Base-by-base conservation (phyloP, 768 basidiomycete genomes). In the Hemileccinum rubropunctum region DNA sequence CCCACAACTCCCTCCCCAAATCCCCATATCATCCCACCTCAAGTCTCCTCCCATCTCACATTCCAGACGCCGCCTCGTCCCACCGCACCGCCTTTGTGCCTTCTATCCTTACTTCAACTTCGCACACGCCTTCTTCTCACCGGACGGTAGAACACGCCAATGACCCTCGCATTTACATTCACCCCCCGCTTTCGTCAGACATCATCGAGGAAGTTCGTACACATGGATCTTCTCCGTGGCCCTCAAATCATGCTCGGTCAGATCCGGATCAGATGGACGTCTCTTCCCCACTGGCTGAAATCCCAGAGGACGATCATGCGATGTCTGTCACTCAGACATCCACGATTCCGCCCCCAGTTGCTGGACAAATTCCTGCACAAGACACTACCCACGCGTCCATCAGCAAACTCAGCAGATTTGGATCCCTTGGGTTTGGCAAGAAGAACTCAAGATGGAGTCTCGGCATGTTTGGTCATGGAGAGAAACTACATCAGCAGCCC, bases 361-460 rank as follows among this genome's bases (percentile, higher is more conserved):
- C 67, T 28, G 68, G 68, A 35, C 69, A 71, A 51, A 48, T 63
- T 23, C 71, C 72, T 47, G 65, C 60, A 11, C 71, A 74, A 45
- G 73, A 74, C 44, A 56, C 63, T 21, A 58, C 68, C 28, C 75
- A 76, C 42, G 52, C 73, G 10, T 73, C 78, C 30, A 71, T 70
- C 54, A 73, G 74, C 66, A 83, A 80, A 59, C 70, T 82, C 47
- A 74, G 78, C 58, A 86, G 83, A 65, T 68, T 84, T 20, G 73
- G 79, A 42, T 71, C 75, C 41, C 74, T 87, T 53, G 73, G 79
- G 32, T 82, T 88, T 60, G 78, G 77, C 54, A 90, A 85, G 76
- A 89, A 88, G 69, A 74, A 73, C 54, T 75, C 76, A 58, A 82
- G 78, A 67, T 86, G 84, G 82, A 76, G 78, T 33, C 73, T 89